Evolutionary conservation across 495 filamentous ascomycete species (phyloP), one percentile per base, ranked within the genome.

Genomic region (Aspergillus affinis): DNA sequence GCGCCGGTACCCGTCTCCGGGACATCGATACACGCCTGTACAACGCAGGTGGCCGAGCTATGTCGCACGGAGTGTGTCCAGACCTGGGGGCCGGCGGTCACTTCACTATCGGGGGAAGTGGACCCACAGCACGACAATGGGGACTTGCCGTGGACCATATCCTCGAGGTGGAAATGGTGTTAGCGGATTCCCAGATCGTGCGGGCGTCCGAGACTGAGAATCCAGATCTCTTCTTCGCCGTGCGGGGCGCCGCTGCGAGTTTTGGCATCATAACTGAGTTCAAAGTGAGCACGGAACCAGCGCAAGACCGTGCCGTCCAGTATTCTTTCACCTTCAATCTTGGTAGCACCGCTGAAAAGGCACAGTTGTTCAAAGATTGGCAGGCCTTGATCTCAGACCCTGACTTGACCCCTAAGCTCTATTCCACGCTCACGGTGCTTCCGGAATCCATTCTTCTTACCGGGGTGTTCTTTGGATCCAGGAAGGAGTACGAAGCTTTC

Each of bases 51-150:
- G 75, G 82, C 26, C 76, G 89, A 7, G 89, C 86, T 15, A 81
- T 92, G 6, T 69, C 89, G 0, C 90, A 90, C 61, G 89, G 87
- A 18, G 84, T 83, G 13, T 88, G 83, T 58, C 82, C 87, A 7
- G 67, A 75, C n/a, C 82, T 90, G 29, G 90, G 90, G 17, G 81
- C 88, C 20, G 88, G 86, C 21, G 90, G 90, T 6, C 90, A 93
- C 68, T 79, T 83, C 51, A 87, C 86, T 0, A 86, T 91, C 55
- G 89, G 89, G 15, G 89, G 89, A 6, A 84, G 80, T 47, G 89
- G 89, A 0, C 76, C 81, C 26, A 76, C 74, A 7, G 85, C 85
- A 7, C 83, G 88, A 20, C 79, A 82, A 32, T 90, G 82, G 78
- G 89, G 89, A 18, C 67, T 84, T 0, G 76, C 86, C 0, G 70